These are phyloP conservation scores for Albugo candida DNA, from an alignment of 352 stramenopile genomes.

Conservation along the genomic window DNA sequence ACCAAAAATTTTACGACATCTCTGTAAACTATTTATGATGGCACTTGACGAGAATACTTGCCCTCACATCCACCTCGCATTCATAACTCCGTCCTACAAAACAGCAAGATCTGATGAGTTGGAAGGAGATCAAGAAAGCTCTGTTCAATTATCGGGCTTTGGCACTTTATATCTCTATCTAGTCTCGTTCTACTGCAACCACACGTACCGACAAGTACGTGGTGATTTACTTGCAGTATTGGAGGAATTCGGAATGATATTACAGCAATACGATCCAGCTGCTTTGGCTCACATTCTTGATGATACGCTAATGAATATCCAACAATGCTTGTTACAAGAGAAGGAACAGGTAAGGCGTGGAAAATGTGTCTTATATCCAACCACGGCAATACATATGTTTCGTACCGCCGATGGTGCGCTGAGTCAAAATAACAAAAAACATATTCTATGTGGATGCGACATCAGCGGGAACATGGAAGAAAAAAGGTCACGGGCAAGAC, in stretches of 20 bases:
- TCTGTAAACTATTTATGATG: conserved; percentile 33
- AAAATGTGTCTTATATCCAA: conserved; percentile 10
- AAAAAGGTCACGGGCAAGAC: conserved; percentile 16
- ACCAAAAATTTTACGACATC: conserved; percentile 19
- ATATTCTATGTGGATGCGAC: conserved; percentile 24
- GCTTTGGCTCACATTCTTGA: conserved; percentile 31
- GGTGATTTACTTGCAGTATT: conserved; percentile 32
- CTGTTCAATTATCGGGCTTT: conserved; percentile 22
- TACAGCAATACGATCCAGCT: conserved; percentile 45
- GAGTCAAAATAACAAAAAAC: conserved; percentile 12
- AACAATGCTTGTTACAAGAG: no score
- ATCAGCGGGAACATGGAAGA: conserved; percentile 11
- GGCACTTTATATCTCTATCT: conserved; percentile 57
- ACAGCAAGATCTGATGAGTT: no score
- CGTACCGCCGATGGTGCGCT: conserved; percentile 33
- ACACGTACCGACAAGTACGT: conserved; percentile 16
- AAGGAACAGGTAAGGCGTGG: no score
- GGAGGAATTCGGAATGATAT: conserved; percentile 25
- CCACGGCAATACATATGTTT: conserved; percentile 37
- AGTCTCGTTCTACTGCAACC: conserved; percentile 42
- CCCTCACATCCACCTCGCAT: conserved; percentile 4
- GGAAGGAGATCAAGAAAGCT: neutral
- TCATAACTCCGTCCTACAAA: neutral
- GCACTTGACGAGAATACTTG: conserved; percentile 24
- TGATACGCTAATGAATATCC: conserved; percentile 16